Base-by-base conservation (phyloP, 2,329 filamentous ascomycete genomes). In the Didymosphaeria variabile region DNA sequence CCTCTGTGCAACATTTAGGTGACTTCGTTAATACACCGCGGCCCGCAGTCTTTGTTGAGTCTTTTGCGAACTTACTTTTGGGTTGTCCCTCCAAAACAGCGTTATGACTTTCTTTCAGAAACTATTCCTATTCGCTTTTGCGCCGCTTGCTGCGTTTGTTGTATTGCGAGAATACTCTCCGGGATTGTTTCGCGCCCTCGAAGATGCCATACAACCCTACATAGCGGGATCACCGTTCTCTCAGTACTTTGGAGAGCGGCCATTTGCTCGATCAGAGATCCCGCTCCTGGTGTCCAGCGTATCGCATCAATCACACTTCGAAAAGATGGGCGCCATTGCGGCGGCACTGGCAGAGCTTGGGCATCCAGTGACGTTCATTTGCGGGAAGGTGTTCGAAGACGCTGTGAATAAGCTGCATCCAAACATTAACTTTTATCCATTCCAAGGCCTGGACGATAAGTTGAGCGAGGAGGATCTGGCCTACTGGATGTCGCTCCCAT, bases 351-450 rank as follows among this genome's bases (percentile, higher is more conserved):
- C 80, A 13, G 63, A 69, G 12, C 70, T 76, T 6, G 82, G 81
- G 3, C 84, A 81, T 58, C 70, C 78, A 9, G 70, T 82, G 3
- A 81, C 78, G 2, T 80, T 83, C 63, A 75, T 84, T 19, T 74
- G 75, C 6, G 79, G 79, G 1, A 66, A 70, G 0, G 63, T 75
- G 8, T 83, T 79, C 65, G 68, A 79, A 49, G 61, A 70, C 2
- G 59, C 71, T 9, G 71, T 82, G 53, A 75, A 77, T 54, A 68
- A 68, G 2, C 53, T 69, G 0, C 67, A 69, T 52, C 74, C 76
- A 3, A 82, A 82, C 0, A 79, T 79, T 10, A 72, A 69, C 1
- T 82, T 79, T 60, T 67, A 81, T 23, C 64, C 75, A 0, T 64
- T 78, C 5, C 64, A 68, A 23, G 72, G 78, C 36, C 64, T 65